Evolutionary conservation across 768 basidiomycete genomes (phyloP).

Genomic region (Jaapia argillacea): DNA sequence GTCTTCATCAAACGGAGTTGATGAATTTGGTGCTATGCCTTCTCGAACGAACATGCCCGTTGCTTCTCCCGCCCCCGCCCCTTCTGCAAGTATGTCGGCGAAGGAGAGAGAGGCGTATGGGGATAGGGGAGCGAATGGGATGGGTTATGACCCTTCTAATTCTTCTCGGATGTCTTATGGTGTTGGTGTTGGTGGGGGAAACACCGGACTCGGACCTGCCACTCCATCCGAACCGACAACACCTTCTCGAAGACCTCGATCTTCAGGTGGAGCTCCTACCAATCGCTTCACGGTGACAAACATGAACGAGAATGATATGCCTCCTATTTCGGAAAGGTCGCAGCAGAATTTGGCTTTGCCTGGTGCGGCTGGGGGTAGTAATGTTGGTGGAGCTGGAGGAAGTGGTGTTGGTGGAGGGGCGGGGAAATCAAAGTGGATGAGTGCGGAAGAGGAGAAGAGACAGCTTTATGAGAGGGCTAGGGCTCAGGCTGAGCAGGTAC

Average conservation of each 20-base stretch:
- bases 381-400: background rate
- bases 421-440: conserved; percentile 11
- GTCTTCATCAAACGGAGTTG: too few relatives aligned
- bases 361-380: conserved; percentile 2
- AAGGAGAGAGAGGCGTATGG: too few relatives aligned
- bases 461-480: conserved; percentile 28
- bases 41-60: too few relatives aligned
- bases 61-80: too few relatives aligned
- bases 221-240: too few relatives aligned
- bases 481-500: conserved; percentile 27
- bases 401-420: conserved; percentile 10
- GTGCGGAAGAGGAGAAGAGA: conserved; percentile 38
- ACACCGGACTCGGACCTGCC: too few relatives aligned
- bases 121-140: too few relatives aligned
- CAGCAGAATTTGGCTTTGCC: conserved; percentile 27
- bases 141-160: too few relatives aligned
- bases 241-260: conserved; percentile 21
- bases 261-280: conserved; percentile 10
- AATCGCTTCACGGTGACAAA: conserved; percentile 34
- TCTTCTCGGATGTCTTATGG: too few relatives aligned
- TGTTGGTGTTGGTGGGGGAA: too few relatives aligned
- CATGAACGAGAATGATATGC: conserved; percentile 22
- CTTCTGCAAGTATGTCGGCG: too few relatives aligned
- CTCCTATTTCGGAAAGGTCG: conserved; percentile 24
- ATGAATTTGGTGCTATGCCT: too few relatives aligned